These are phyloP conservation scores for Melampsora larici-populina DNA, from an alignment of 1,284 basidiomycete genomes.

Conservation along the genomic window DNA sequence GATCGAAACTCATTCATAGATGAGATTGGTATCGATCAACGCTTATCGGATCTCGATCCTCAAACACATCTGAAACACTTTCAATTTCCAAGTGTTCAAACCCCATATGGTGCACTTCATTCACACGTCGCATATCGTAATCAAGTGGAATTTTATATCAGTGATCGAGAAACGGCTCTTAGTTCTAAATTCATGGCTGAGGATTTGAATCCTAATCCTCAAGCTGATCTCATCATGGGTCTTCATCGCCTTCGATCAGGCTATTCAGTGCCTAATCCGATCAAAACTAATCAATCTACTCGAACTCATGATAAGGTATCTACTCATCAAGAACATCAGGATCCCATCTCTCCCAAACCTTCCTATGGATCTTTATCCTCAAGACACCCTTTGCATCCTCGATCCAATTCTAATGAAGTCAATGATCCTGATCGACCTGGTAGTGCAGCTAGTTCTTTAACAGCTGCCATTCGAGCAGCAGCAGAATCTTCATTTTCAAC, in stretches of 20 bases:
- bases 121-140: slow-evolving; percentile 31
- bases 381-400: neutral
- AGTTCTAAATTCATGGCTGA: slow-evolving; percentile 25
- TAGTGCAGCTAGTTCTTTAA: slow-evolving; percentile 10
- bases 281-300: neutral
- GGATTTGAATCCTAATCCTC: neutral
- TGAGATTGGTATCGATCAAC: slow-evolving; percentile 17
- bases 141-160: slow-evolving; percentile 25
- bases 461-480: slow-evolving; percentile 32
- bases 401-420: neutral
- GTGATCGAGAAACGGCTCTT: slow-evolving; percentile 6
- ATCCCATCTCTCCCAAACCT: neutral
- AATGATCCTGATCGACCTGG: neutral
- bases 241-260: neutral
- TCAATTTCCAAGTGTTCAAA: slow-evolving; percentile 29
- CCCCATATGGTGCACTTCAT: slow-evolving; percentile 12
- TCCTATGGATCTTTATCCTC: slow-evolving; percentile 13
- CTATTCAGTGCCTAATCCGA: neutral
- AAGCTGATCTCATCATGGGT: neutral
- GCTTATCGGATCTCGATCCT: slow-evolving; percentile 5
- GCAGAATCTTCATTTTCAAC: slow-evolving; percentile 28
- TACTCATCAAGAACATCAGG: neutral
- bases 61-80: slow-evolving; percentile 1
- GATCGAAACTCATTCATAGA: neutral
- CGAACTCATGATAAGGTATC: neutral